Conservation (phyloP, 1,284 basidiomycete species). For the Ganoderma sinense region DNA sequence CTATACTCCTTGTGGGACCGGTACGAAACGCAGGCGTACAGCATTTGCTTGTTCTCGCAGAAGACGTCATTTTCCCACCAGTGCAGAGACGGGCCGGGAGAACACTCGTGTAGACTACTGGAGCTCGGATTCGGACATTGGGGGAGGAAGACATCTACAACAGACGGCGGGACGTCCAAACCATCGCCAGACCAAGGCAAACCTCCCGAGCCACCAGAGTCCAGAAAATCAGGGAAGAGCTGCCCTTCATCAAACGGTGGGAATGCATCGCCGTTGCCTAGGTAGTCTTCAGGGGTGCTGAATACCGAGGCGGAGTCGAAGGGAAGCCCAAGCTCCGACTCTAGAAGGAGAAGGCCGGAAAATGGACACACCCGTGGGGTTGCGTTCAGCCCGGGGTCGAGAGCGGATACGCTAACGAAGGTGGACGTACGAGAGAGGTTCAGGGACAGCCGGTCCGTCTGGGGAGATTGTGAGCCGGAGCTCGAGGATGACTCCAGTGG, state of each 20-base stretch:
- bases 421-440: constrained; percentile 3
- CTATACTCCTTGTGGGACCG: constrained; percentile 24
- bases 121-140: constrained; percentile 22
- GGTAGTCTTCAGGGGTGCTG: constrained; percentile 27
- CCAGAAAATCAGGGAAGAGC: constrained; percentile 12
- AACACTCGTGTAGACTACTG: constrained; percentile 22
- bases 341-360: background rate
- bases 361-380: background rate
- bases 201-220: constrained; percentile 8
- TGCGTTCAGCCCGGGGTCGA: background rate
- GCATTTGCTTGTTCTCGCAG: constrained; percentile 46
- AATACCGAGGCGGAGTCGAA: constrained; percentile 24
- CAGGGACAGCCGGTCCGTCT: constrained; percentile 16
- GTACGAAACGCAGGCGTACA: constrained; percentile 42
- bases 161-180: constrained; percentile 15
- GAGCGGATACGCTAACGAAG: background rate
- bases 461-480: constrained; percentile 28
- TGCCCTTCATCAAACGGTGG: constrained; percentile 10
- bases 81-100: constrained; percentile 20
- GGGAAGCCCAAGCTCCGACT: constrained; percentile 19
- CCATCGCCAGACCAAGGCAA: constrained; percentile 19
- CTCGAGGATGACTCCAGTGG: constrained; percentile 26
- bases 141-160: constrained; percentile 25
- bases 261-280: constrained; percentile 17
- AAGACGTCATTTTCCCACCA: constrained; percentile 40